Evolutionary conservation across 805 yeast genomes (phyloP), one percentile per base, ranked within the genome.

Genomic region (Nakazawaea pomicola): DNA sequence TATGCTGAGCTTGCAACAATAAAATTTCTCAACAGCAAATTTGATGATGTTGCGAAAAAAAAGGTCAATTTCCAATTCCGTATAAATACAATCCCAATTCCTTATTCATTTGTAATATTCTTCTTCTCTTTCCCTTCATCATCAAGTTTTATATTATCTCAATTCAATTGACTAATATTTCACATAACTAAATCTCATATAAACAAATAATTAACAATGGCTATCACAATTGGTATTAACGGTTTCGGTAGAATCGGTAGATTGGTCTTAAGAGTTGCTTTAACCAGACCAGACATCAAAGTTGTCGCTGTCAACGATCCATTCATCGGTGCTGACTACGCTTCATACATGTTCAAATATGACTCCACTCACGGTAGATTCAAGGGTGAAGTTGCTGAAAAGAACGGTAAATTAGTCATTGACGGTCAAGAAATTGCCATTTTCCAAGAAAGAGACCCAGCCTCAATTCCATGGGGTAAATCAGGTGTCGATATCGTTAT

Each of bases 191-290:
- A 37, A 29, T 14, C 19, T n/a, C 11, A 18, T 12, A 27, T 21
- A 35, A 11, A 21, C 18, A 14, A 14, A 19, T 7, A 44, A 47
- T 19, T 32, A 45, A 56, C 46, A 62, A 73, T 73, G 77, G 75
- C 76, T 65, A 73, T 76, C 64, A 80, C 76, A 57, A 76, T 86
- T 66, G 95, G 95, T 71, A 87, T 86, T 65, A 86, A 86, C 80
- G 95, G 95, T 58, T 86, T 86, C 83, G 95, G 95, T 60, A 82
- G 95, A 71, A 86, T 86, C 61, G 95, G 95, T 54, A 86, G 95
- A 71, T 77, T 86, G 56, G 95, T 81, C 51, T 71, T 87, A 57
- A 82, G 95, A 74, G 75, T 84, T 62, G 95, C 95, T 49, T 68
- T 86, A 51, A 52, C 64, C 47, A 78, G 87, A 77, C 64, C 71